Evolutionary conservation across 1,139 yeast species (phyloP).

Genomic region (Nakaseomyces bracarensis): DNA sequence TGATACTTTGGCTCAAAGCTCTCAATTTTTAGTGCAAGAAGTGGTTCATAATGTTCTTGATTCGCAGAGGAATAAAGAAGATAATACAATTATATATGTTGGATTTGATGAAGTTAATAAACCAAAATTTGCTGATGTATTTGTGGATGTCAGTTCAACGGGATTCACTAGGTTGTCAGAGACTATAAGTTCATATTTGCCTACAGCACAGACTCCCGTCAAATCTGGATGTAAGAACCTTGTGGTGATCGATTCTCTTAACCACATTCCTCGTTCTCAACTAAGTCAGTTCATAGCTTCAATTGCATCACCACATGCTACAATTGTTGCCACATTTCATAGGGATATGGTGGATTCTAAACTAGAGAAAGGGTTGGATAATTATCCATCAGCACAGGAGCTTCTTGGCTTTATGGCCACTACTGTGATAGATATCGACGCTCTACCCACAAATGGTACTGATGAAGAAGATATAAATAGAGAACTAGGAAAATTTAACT

Average conservation of each 20-base stretch:
- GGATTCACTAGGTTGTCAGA: slow-evolving; percentile 26
- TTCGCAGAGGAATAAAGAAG: slow-evolving; percentile 14
- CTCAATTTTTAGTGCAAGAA: slow-evolving; percentile 49
- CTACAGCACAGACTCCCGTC: slow-evolving; percentile 15
- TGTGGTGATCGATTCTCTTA: slow-evolving; percentile 57
- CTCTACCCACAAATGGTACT: slow-evolving; percentile 30
- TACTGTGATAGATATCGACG: slow-evolving; percentile 52
- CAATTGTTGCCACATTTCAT: slow-evolving; percentile 58
- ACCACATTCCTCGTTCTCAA: slow-evolving; percentile 43
- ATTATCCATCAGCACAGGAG: slow-evolving; percentile 46
- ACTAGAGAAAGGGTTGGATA: slow-evolving; percentile 31
- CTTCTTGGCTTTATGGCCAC: slow-evolving; percentile 64
- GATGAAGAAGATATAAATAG: slow-evolving; percentile 47
- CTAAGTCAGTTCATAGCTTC: slow-evolving; percentile 47
- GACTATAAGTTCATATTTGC: slow-evolving; percentile 25
- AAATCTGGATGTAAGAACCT: slow-evolving; percentile 14
- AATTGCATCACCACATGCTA: slow-evolving; percentile 45
- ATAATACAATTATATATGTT: slow-evolving; percentile 39
- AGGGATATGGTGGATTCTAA: slow-evolving; percentile 32
- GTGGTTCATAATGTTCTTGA: slow-evolving; percentile 37
- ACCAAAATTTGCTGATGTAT: slow-evolving; percentile 45
- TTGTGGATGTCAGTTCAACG: slow-evolving; percentile 40
- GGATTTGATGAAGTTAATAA: slow-evolving; percentile 54
- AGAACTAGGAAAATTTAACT: slow-evolving; percentile 36
- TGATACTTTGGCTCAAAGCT: slow-evolving; percentile 67